phyloP scores from a whole-genome alignment of 1,139 yeast genomes.

The Saccharomyces hybrid region DNA sequence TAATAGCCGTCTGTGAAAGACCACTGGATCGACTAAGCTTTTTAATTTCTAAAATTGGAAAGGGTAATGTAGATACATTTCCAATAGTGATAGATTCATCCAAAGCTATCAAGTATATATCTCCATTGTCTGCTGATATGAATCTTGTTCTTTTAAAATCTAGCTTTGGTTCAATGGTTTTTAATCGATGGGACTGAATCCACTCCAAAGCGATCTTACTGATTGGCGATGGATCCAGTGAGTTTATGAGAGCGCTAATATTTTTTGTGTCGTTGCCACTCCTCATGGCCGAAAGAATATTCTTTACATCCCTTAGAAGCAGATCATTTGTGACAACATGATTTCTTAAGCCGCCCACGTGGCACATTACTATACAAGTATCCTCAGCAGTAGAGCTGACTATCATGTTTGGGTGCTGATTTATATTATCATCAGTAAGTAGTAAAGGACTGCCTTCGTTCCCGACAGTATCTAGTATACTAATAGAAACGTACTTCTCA shows the following conservation, averaged over 20 bases:
- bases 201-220: slow-evolving; percentile 48
- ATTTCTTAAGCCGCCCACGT: slow-evolving; percentile 31
- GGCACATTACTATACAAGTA: slow-evolving; percentile 24
- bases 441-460: neutral
- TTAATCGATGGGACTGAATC: slow-evolving; percentile 41
- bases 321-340: slow-evolving; percentile 22
- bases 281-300: slow-evolving; percentile 8
- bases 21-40: neutral
- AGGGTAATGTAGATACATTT: slow-evolving; percentile 24
- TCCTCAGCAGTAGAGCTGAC: slow-evolving; percentile 10
- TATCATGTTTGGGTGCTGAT: slow-evolving; percentile 21
- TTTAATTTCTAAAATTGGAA: slow-evolving; percentile 24
- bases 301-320: slow-evolving; percentile 5
- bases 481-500: neutral
- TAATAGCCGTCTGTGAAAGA: neutral
- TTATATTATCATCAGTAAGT: slow-evolving; percentile 8
- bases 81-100: slow-evolving; percentile 21
- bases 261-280: slow-evolving; percentile 20
- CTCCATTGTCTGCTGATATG: slow-evolving; percentile 19
- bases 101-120: slow-evolving; percentile 17
- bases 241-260: slow-evolving; percentile 13
- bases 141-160: slow-evolving; percentile 45
- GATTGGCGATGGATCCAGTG: slow-evolving; percentile 25
- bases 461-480: neutral
- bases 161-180: slow-evolving; percentile 37